Evolutionary conservation across 352 stramenopile species (phyloP), one percentile per base, ranked within the genome.

Genomic region (Ophiocytium majus): DNA sequence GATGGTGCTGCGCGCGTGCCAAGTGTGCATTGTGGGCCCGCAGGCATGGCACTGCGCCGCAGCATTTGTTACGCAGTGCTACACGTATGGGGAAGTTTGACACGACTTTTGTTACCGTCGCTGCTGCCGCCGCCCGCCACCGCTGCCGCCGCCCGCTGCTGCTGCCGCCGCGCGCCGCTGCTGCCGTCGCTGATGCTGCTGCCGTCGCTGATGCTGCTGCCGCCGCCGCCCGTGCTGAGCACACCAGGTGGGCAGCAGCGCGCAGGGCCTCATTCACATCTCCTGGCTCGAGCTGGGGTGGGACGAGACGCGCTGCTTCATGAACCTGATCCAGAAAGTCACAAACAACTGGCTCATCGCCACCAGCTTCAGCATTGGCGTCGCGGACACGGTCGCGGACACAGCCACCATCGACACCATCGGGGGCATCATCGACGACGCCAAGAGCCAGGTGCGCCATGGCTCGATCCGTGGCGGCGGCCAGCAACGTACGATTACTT

Each of bases 291-390:
- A 97, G 66, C 95, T 95, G 86, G 94, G 94, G n/a, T 92, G 92
- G 37, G 93, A 97, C 84, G 93, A 95, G 85, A 93, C 94, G 0
- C 93, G 94, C 63, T 91, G 92, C 35, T 95, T 97, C 83, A 91
- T 97, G 81, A 94, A 91, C 82, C 81, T 89, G 71, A 93, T 98
- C n/a, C 98, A 99, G 90, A 94, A 98, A 83, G 89, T 99, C 37
- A 95, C 98, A 28, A 99, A 99, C 91, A 96, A 99, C 91, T 99
- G 97, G 96, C 91, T 99, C 10, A 91, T 99, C 75, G 95, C 98
- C 79, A 93, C 91, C 76, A 98, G 95, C 90, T 99, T 99, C 89
- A 98, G 95, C 80, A 98, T 99, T 75, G 97, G 97, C 90, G 95
- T 99, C 50, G 98, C 93, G 82, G 98, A 99, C 91, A 98, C 97